Conservation (phyloP, 352 stramenopile species). For the Ophiocytium majus region DNA sequence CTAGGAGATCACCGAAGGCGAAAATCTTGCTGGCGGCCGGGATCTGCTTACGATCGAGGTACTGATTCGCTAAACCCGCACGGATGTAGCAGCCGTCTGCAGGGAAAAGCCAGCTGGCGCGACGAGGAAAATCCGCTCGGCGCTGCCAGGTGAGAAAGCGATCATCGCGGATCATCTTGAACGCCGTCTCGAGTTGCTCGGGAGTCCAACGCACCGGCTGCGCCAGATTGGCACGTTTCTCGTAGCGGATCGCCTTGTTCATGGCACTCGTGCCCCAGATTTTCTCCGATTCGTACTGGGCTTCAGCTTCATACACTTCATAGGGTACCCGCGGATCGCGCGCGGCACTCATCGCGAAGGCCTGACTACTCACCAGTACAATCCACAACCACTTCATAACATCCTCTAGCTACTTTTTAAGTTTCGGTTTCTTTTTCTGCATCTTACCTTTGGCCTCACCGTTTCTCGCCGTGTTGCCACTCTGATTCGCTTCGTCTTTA, state of each 20-base stretch:
- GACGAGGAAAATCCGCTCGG: background rate
- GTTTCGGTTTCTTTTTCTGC: too few species aligned
- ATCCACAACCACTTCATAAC: too few species aligned
- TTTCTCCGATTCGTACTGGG: background rate
- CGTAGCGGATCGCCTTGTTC: background rate
- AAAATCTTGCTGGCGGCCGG: background rate
- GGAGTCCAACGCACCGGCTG: background rate
- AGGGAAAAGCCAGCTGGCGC: background rate
- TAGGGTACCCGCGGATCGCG: background rate
- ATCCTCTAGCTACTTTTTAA: too few species aligned
- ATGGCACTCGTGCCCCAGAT: background rate
- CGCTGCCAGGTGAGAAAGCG: background rate
- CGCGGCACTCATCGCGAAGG: background rate
- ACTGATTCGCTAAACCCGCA: background rate
- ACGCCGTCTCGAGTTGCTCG: background rate
- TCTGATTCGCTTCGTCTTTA: too few species aligned
- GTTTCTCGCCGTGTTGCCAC: too few species aligned
- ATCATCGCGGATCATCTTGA: background rate
- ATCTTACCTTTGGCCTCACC: too few species aligned
- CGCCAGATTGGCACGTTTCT: background rate
- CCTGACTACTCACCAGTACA: too few species aligned
- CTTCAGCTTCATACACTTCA: conserved; percentile 8
- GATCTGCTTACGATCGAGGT: background rate
- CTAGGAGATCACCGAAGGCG: background rate
- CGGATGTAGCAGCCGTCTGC: background rate